Conservation (phyloP, 352 stramenopile genomes). For the Phytophthora gonapodyides region DNA sequence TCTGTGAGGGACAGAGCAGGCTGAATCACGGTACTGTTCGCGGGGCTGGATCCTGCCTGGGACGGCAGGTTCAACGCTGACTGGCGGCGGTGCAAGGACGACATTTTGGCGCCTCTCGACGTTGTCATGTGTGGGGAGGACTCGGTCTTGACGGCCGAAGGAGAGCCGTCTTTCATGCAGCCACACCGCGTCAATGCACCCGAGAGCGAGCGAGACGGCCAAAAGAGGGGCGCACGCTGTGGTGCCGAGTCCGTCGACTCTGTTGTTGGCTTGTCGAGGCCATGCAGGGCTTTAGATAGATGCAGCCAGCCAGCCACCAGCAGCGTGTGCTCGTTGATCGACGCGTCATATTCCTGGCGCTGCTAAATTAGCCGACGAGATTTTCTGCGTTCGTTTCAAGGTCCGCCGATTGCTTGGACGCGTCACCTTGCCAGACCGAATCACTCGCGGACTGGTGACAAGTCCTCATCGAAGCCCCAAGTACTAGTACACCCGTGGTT, state of each 20-base stretch:
- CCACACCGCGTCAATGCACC: constrained; percentile 25
- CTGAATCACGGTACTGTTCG: constrained; percentile 10
- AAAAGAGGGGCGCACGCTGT: constrained; percentile 21
- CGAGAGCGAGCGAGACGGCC: constrained; percentile 9
- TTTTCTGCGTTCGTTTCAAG: constrained; percentile 37
- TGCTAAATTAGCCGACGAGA: constrained; percentile 29
- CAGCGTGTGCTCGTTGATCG: background rate
- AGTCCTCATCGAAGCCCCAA: background rate
- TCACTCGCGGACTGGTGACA: background rate
- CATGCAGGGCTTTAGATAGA: constrained; percentile 35
- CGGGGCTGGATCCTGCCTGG: constrained; percentile 1
- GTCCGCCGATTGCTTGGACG: background rate
- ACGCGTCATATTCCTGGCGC: constrained; percentile 20
- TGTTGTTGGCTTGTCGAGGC: constrained; percentile 23
- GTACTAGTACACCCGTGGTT: constrained; percentile 14
- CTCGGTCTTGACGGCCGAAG: constrained; percentile 10
- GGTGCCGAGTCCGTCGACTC: constrained; percentile 25
- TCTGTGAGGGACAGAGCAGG: constrained; percentile 21
- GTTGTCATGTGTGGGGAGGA: constrained; percentile 36
- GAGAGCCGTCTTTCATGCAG: constrained; percentile 22
- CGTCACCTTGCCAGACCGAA: constrained; percentile 9
- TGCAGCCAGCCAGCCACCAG: constrained; percentile 5
- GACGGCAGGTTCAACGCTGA: constrained; percentile 44
- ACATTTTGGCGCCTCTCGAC: constrained; percentile 41
- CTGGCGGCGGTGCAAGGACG: constrained; percentile 47